Evolutionary conservation across 73 alveolate genomes (phyloP), one percentile per base, ranked within the genome.

Genomic region (Tetrahymena elliotti): DNA sequence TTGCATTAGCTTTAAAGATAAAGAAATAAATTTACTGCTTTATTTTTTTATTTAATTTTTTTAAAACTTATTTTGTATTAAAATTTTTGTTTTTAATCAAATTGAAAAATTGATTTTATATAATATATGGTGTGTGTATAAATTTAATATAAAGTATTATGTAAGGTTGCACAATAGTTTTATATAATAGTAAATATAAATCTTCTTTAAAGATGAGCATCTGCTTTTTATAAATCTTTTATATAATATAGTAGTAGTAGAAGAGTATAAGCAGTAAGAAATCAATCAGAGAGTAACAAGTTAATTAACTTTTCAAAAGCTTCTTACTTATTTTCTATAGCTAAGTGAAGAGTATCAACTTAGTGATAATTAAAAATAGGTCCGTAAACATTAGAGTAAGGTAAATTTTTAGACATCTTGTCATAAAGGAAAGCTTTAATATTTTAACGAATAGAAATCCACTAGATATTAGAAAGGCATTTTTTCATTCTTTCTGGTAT

Each of bases 41-140:
- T n/a, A n/a, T n/a, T n/a, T n/a, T n/a, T n/a, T n/a, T n/a, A n/a
- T n/a, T n/a, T n/a, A n/a, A n/a, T n/a, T n/a, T n/a, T n/a, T n/a
- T n/a, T n/a, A n/a, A n/a, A n/a, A n/a, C n/a, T n/a, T n/a, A n/a
- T n/a, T n/a, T n/a, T n/a, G n/a, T n/a, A n/a, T n/a, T n/a, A n/a
- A n/a, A n/a, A n/a, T n/a, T n/a, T n/a, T n/a, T n/a, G n/a, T n/a
- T n/a, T n/a, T n/a, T n/a, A n/a, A n/a, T n/a, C n/a, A n/a, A n/a
- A n/a, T n/a, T n/a, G n/a, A n/a, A n/a, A n/a, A n/a, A n/a, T n/a
- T n/a, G n/a, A n/a, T n/a, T n/a, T n/a, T n/a, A n/a, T n/a, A n/a
- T n/a, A n/a, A n/a, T n/a, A n/a, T n/a, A n/a, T n/a, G n/a, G n/a
- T 96, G 18, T 96, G 95, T 92, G 94, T 96, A 83, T 93, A 97